Base-by-base conservation (phyloP, 805 yeast species). In the Cyberlindnera amylophila region DNA sequence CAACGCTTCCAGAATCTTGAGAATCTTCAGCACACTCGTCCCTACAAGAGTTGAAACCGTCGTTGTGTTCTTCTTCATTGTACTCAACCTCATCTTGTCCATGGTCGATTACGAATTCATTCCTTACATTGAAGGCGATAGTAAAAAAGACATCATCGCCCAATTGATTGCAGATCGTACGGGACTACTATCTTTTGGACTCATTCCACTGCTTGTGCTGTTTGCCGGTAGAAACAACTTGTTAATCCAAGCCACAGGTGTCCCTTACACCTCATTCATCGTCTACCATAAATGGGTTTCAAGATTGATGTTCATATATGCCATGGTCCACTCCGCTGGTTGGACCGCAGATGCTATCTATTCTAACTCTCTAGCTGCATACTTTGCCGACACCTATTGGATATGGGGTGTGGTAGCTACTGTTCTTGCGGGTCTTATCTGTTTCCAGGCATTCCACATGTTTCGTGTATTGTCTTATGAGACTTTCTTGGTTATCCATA, bases 171-270 rank as follows among this genome's bases (percentile, higher is more conserved):
- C 53, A 3, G 47, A 56, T 36, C 48, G 61, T 44, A 53, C 59
- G 6, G 59, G 55, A 15, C 32, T 54, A 1, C 31, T 56, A 1
- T 43, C 59, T 8, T 62, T 67, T 50, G 66, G 65, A 1, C 54
- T 61, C 29, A 41, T 81, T 40, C 91, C 93, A 1, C 51, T 73
- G 7, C 54, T 79, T 30, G 68, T 79, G 23, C 59, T 84, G 30
- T 79, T 85, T 56, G 82, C 86, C 6, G 84, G 88, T 12, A 66
- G 95, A 51, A 86, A 83, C 62, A 86, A 82, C 58, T 66, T 86
- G 29, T 57, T 85, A 47, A 74, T 72, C 45, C 65, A 63, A 53
- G 41, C 81, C 8, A 77, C 91, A 0, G 86, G 87, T 8, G 71
- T 87, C 70, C 67, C 79, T 4, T 81, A 75, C 51, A 65, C 81